phyloP scores from a whole-genome alignment of 148 eudicot species.

The Vaccinium vitisidaea region DNA sequence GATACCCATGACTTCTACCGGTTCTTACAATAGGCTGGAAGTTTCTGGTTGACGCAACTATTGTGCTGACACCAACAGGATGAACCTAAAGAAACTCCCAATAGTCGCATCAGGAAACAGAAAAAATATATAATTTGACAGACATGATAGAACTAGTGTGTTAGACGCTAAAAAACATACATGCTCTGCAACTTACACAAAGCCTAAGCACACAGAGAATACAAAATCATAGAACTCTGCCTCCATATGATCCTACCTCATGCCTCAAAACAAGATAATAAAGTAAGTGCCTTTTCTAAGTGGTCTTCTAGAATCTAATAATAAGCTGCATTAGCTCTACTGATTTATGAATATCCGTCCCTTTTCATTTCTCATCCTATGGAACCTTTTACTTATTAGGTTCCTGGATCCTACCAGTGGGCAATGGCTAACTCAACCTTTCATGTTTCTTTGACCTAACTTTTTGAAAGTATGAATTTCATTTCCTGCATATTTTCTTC shows the following conservation, averaged over 20 bases:
- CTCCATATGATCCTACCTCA: not conserved
- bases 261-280: not conserved
- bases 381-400: not conserved
- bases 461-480: not conserved
- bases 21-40: slow-evolving; percentile 21
- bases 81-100: slow-evolving; percentile 32
- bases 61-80: slow-evolving; percentile 25
- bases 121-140: not conserved
- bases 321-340: not conserved
- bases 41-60: slow-evolving; percentile 21
- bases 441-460: not conserved
- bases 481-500: not conserved
- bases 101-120: not conserved
- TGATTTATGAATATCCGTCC: not conserved
- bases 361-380: not conserved
- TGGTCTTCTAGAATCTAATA: not conserved
- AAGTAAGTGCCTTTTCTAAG: no score
- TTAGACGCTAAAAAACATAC: not conserved
- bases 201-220: not conserved
- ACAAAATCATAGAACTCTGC: not conserved
- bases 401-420: not conserved
- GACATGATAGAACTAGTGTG: not conserved
- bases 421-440: not conserved
- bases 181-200: not conserved
- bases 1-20: slow-evolving; percentile 30